Base-by-base conservation (phyloP, 495 filamentous ascomycete genomes). In the Penicillium silybi region DNA sequence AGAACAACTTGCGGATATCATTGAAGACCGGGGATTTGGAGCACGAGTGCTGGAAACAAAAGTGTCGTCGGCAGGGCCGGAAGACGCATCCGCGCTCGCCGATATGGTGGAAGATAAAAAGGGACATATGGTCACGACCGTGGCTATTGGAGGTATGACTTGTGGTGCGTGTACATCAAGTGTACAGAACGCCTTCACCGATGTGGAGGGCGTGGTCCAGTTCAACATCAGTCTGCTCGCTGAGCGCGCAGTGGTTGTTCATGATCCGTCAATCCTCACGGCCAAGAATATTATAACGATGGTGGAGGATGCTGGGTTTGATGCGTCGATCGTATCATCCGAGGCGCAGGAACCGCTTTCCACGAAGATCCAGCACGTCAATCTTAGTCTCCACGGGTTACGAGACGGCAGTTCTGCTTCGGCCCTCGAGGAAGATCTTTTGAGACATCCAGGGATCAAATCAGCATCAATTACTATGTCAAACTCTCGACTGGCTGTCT, bases 101-200 rank as follows among this genome's bases (percentile, higher is more conserved):
- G 62, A 47, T 59, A 69, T 29, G 42, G 49, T 72, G 20, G 78
- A 74, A 27, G 69, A 74, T 55, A 70, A 65, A 41, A 66, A 53
- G 32, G 65, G 71, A 22, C 59, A 77, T 3, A 60, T 82, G 54
- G 83, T 85, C 4, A 97, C 92, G 0, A 96, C 90, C 0, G 78
- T 98, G 16, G 82, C 85, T 4, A 81, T 98, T 20, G 88, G 87
- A 58, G 93, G 93, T 25, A 97, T 98, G 93, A 97, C 92, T 4
- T 98, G 92, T 61, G 92, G 92, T 18, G 90, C 92, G 22, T 98
- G 93, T 66, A 97, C 92, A 6, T 88, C 91, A 10, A 92, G 93
- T 38, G 81, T 97, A 17, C 86, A 96, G 67, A 81, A 82, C 44
- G 90, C 87, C 2, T 95, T 97, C 62, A 80, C 84, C 49, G 83